Percentiles rank a stretch among this genome's conserved stretches.
phyloP scores from a whole-genome alignment of 108 stramenopile genomes.

The Stephanodiscus minutulus region DNA sequence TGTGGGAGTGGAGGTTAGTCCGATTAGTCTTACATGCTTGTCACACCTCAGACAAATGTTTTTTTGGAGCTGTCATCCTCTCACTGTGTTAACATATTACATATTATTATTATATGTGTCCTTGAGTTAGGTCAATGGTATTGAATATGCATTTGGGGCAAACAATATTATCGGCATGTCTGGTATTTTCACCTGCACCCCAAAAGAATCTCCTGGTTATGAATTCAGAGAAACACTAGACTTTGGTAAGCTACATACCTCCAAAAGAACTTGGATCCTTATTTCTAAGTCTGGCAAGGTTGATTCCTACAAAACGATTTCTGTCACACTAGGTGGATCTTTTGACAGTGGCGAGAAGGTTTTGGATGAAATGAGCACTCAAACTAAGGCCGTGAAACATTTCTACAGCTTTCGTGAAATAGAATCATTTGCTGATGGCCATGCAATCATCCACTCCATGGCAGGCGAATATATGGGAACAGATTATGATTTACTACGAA shows the following conservation, averaged over 20 bases:
- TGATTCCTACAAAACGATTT: conserved; percentile 2
- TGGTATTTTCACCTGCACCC: conserved; percentile 80
- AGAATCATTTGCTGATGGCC: conserved; percentile 59
- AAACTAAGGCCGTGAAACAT: conserved; percentile 7
- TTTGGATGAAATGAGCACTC: too few species aligned
- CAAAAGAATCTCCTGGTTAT: conserved; percentile 74
- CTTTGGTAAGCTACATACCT: conserved; percentile 62
- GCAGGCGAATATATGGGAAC: conserved; percentile 70
- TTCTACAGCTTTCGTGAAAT: conserved; percentile 43
- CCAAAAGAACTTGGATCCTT: conserved; percentile 46
- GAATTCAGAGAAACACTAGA: conserved; percentile 74
- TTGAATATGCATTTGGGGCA: conserved; percentile 83
- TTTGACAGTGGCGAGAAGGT: too few species aligned
- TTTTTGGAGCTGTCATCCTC: too few species aligned
- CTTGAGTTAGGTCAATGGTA: conserved; percentile 58
- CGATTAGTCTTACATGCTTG: too few species aligned
- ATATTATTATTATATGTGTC: too few species aligned
- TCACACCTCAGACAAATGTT: too few species aligned
- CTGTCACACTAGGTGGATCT: too few species aligned
- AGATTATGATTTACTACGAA: conserved; percentile 80
- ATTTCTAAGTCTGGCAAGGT: conserved; percentile 15
- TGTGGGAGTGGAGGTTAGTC: conserved; percentile 76
- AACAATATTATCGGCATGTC: conserved; percentile 65
- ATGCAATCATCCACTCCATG: conserved; percentile 67
- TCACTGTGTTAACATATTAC: background rate